phyloP scores from a whole-genome alignment of 345 rosid species.

The Pistacia vera region DNA sequence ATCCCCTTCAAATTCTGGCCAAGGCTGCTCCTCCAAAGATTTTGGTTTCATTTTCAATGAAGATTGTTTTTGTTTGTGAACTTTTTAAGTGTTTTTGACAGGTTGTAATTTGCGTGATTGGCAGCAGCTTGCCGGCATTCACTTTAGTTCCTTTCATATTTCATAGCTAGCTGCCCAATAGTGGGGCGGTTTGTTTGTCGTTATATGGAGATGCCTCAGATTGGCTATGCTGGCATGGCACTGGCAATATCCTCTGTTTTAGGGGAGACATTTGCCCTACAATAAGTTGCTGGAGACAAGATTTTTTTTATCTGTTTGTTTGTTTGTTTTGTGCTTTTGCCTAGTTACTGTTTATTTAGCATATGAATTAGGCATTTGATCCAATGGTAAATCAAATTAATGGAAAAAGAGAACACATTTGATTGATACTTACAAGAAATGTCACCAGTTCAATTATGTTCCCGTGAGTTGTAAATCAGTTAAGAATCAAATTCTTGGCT shows the following conservation, averaged over 20 bases:
- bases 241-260: neutral
- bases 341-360: too few relatives aligned
- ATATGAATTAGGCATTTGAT: too few relatives aligned
- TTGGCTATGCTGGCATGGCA: slow-evolving; percentile 1
- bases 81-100: neutral
- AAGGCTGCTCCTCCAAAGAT: slow-evolving; percentile 5
- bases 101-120: neutral
- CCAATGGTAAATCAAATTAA: too few relatives aligned
- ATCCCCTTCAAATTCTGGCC: slow-evolving; percentile 2
- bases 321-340: too few relatives aligned
- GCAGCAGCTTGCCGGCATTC: neutral
- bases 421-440: too few relatives aligned
- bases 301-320: neutral
- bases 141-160: neutral
- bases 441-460: too few relatives aligned
- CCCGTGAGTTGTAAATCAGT: too few relatives aligned
- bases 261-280: neutral
- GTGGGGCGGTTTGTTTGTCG: slow-evolving; percentile 14
- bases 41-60: neutral
- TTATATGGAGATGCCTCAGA: neutral
- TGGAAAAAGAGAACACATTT: too few relatives aligned
- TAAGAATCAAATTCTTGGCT: too few relatives aligned
- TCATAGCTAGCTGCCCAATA: neutral
- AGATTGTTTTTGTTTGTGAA: too few relatives aligned
- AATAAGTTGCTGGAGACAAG: neutral